phyloP scores from a whole-genome alignment of 2,329 filamentous ascomycete genomes.

The Alternaria solani region DNA sequence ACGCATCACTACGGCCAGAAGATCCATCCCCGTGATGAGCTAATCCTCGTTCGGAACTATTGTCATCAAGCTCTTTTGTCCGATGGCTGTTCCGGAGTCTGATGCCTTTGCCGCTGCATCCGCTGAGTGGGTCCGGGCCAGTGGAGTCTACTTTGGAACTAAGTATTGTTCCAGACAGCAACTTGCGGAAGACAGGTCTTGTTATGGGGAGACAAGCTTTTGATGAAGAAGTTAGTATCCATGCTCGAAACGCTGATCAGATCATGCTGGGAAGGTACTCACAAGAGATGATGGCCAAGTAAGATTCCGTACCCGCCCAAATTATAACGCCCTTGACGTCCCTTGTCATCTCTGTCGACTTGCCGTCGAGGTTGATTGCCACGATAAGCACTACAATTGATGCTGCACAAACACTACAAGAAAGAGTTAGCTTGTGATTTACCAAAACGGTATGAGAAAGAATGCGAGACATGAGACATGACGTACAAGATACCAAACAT shows the following conservation, averaged over 20 bases:
- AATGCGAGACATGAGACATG: neutral
- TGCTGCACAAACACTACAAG: neutral
- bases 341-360: neutral
- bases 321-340: neutral
- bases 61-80: neutral
- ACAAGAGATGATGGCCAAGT: neutral
- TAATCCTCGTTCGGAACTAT: neutral
- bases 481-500: slow-evolving; percentile 9
- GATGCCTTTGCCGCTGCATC: neutral
- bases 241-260: too few relatives aligned
- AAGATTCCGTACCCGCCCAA: neutral
- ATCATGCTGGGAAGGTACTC: neutral
- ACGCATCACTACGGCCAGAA: neutral
- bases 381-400: neutral
- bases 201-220: neutral
- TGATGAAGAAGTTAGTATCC: neutral
- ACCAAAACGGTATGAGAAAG: neutral
- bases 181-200: neutral
- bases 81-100: neutral
- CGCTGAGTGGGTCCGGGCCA: neutral
- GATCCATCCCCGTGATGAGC: neutral
- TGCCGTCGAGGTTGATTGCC: neutral
- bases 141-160: neutral
- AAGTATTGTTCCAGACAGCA: neutral
- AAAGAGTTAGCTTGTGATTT: neutral